phyloP scores from a whole-genome alignment of 768 basidiomycete species.

The Clathrus columnatus region DNA sequence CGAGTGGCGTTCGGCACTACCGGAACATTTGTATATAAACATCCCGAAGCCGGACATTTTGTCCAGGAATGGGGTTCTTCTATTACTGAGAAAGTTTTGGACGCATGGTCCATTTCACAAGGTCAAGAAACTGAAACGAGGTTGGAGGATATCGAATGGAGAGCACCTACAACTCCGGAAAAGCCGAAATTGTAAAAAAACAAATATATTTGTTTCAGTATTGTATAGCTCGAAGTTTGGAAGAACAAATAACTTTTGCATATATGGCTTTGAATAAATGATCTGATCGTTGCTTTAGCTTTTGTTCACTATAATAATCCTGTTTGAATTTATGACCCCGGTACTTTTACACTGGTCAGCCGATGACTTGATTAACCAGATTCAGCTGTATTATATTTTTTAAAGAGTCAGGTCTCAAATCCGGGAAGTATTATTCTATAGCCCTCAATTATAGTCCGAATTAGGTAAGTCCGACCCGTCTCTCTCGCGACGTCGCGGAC shows the following conservation, averaged over 20 bases:
- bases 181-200: neutral
- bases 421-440: no score
- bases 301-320: no score
- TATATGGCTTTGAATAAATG: no score
- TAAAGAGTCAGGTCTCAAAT: no score
- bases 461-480: no score
- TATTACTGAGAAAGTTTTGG: conserved; percentile 4
- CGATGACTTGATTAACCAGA: no score
- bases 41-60: conserved; percentile 9
- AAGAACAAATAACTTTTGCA: neutral
- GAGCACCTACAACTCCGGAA: neutral
- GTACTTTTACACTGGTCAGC: no score
- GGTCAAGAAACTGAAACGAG: conserved; percentile 1
- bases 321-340: no score
- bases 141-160: conserved; percentile 9
- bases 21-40: conserved; percentile 4
- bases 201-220: neutral
- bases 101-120: conserved; percentile 6
- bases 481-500: no score
- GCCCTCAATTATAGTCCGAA: no score
- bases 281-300: no score
- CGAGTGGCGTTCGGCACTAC: neutral
- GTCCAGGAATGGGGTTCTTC: conserved; percentile 10
- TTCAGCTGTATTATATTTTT: no score
- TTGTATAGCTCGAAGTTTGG: neutral